phyloP scores from a whole-genome alignment of 2,329 filamentous ascomycete species.

The Neopestalotiopsis rosae region DNA sequence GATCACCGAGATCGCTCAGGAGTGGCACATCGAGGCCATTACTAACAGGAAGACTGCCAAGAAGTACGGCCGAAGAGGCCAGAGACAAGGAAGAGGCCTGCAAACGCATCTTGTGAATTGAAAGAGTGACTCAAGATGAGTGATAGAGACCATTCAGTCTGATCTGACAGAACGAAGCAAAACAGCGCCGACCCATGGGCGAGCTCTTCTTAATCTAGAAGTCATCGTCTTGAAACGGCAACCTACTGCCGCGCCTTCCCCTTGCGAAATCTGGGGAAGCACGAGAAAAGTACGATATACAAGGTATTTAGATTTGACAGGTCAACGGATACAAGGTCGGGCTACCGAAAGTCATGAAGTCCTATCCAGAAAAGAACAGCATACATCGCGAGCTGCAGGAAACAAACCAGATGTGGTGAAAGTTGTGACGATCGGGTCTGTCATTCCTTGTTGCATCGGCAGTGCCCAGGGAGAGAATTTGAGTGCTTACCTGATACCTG shows the following conservation, averaged over 20 bases:
- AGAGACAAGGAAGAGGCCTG: neutral
- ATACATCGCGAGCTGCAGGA: conserved; percentile 10
- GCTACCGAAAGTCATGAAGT: conserved; percentile 2
- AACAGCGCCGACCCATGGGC: neutral
- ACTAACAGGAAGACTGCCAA: neutral
- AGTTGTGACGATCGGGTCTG: conserved; percentile 3
- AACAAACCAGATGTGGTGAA: neutral
- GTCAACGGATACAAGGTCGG: conserved; percentile 8
- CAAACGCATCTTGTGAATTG: conserved; percentile 13
- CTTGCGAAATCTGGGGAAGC: neutral
- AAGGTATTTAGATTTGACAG: neutral
- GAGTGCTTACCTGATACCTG: neutral
- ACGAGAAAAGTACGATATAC: neutral
- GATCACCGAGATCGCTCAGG: conserved; percentile 22
- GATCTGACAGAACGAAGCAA: neutral
- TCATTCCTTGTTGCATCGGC: neutral
- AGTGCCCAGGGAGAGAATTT: neutral
- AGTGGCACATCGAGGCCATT: neutral
- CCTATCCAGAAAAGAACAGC: conserved; percentile 6
- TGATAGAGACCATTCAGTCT: neutral
- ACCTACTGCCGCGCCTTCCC: neutral
- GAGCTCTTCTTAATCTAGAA: neutral
- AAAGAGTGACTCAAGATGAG: conserved; percentile 15
- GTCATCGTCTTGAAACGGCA: neutral
- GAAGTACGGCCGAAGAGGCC: conserved; percentile 11